A percentile compares a stretch with the other conserved stretches of the same genome.
phyloP scores from a whole-genome alignment of 768 basidiomycete genomes.

The Guyanaporus albipodus region DNA sequence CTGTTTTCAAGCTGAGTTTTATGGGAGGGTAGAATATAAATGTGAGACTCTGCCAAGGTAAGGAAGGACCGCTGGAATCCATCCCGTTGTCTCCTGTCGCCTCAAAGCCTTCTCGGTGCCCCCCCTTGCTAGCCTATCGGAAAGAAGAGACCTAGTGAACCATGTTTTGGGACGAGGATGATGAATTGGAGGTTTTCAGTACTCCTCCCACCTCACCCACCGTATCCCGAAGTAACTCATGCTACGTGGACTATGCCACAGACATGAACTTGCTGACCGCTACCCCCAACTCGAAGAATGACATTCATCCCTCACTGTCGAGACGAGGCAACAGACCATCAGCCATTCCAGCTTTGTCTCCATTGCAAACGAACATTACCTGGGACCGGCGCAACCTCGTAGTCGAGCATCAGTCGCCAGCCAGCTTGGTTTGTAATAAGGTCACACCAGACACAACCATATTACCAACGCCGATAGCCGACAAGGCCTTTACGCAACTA shows the following conservation, averaged over 20 bases:
- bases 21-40: conserved; percentile 22
- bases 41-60: not conserved
- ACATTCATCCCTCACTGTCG: conserved; percentile 38
- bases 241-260: conserved; percentile 7
- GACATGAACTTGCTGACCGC: conserved; percentile 11
- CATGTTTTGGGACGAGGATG: conserved; percentile 35
- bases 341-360: conserved; percentile 16
- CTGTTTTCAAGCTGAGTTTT: conserved; percentile 12
- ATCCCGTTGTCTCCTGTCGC: conserved; percentile 1
- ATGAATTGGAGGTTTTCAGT: conserved; percentile 36
- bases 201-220: conserved; percentile 44
- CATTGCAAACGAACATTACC: conserved; percentile 32
- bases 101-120: conserved; percentile 10
- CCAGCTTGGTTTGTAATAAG: conserved; percentile 17
- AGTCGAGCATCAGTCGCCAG: conserved; percentile 32
- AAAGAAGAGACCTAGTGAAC: conserved; percentile 10
- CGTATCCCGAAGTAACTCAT: conserved; percentile 22
- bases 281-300: no score
- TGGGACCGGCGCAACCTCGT: conserved; percentile 37
- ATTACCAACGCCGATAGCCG: conserved; percentile 21
- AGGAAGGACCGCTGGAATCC: conserved; percentile 4
- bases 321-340: conserved; percentile 33
- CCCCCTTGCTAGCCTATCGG: conserved; percentile 9
- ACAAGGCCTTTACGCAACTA: conserved; percentile 17
- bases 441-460: conserved; percentile 7